Evolutionary conservation across 2,329 filamentous ascomycete species (phyloP).

Genomic region (Xenoacremonium recifei): DNA sequence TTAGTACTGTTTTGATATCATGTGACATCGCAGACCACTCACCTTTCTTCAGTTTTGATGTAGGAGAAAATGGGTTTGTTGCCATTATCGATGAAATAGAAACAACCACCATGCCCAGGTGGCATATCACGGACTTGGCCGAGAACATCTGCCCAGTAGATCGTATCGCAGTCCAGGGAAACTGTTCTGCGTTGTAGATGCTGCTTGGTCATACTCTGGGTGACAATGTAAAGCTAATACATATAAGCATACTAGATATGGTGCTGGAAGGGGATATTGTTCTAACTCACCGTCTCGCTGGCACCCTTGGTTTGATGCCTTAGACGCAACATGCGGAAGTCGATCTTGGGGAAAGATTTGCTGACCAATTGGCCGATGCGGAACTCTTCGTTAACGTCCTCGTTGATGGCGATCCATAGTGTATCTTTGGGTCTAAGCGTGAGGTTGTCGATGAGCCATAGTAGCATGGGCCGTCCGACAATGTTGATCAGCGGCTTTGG

Average conservation of each 20-base stretch:
- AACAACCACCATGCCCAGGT: conserved; percentile 21
- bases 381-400: conserved; percentile 29
- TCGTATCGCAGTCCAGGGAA: conserved; percentile 32
- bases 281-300: conserved; percentile 24
- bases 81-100: conserved; percentile 27
- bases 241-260: too few relatives aligned
- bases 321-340: conserved; percentile 22
- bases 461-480: conserved; percentile 28
- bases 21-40: too few relatives aligned
- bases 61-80: conserved; percentile 30
- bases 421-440: conserved; percentile 23
- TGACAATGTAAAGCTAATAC: conserved; percentile 29
- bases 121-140: conserved; percentile 25
- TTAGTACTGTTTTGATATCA: not conserved
- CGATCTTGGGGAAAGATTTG: conserved; percentile 23
- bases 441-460: conserved; percentile 30
- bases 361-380: conserved; percentile 25
- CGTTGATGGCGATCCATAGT: conserved; percentile 30
- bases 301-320: conserved; percentile 29
- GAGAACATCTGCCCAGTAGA: conserved; percentile 31
- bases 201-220: conserved; percentile 28
- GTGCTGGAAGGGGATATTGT: not conserved
- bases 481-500: conserved; percentile 33
- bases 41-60: conserved; percentile 25
- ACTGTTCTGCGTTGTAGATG: conserved; percentile 26